These are phyloP conservation scores for Alternaria atra DNA, from an alignment of 2,329 filamentous ascomycete species.

Conservation along the genomic window DNA sequence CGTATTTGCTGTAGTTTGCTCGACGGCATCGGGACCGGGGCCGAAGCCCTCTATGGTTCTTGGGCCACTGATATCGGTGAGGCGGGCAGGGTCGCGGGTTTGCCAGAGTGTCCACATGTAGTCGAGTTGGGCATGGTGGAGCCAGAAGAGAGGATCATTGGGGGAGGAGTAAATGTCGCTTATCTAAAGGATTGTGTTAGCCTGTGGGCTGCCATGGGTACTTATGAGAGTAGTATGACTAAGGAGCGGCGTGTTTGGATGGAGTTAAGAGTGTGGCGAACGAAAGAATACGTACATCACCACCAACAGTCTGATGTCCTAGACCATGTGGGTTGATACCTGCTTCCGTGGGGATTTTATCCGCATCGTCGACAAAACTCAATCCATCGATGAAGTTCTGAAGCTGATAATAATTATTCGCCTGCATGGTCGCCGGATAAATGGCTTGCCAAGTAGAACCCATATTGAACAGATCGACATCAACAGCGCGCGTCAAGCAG, in stretches of 20 bases:
- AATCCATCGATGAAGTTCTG: neutral
- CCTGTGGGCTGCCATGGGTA: neutral
- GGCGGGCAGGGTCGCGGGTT: neutral
- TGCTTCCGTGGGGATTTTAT: neutral
- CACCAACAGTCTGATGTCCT: neutral
- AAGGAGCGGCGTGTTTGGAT: neutral
- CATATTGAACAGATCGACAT: neutral
- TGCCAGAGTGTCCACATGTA: slow-evolving; percentile 5
- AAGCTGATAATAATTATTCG: neutral
- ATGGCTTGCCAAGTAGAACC: neutral
- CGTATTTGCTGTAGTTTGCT: neutral
- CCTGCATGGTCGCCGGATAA: neutral
- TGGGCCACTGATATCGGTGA: neutral
- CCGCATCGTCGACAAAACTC: neutral
- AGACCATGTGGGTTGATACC: neutral
- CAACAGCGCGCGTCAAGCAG: neutral
- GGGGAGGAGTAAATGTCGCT: neutral
- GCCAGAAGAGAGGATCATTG: neutral
- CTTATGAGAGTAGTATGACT: neutral
- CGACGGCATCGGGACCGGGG: neutral
- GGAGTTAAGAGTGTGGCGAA: neutral
- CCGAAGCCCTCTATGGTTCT: neutral
- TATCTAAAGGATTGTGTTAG: neutral
- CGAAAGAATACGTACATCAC: neutral
- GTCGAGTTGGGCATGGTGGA: neutral